phyloP scores from a whole-genome alignment of 495 filamentous ascomycete species.

The Podospora conica region DNA sequence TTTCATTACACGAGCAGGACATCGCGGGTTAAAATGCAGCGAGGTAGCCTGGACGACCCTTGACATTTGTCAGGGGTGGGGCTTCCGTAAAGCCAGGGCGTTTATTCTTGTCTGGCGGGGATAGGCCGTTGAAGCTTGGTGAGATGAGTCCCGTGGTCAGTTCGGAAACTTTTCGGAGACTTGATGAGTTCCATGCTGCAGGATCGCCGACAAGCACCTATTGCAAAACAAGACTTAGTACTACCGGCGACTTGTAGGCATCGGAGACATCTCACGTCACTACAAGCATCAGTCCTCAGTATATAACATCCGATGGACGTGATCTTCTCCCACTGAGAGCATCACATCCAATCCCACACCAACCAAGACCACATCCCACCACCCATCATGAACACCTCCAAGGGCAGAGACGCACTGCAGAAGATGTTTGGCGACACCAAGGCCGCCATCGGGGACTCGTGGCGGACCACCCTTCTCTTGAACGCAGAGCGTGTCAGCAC shows the following conservation, averaged over 20 bases:
- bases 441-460: slow-evolving; percentile 12
- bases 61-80: no score
- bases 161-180: slow-evolving; percentile 6
- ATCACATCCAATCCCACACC: not conserved
- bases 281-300: not conserved
- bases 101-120: no score
- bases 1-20: no score
- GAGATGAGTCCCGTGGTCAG: no score
- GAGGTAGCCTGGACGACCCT: no score
- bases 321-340: not conserved
- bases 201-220: not conserved
- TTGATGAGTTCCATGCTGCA: not conserved
- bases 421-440: slow-evolving; percentile 24
- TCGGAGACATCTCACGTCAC: not conserved
- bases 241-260: not conserved
- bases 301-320: not conserved
- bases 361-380: not conserved
- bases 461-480: slow-evolving; percentile 22
- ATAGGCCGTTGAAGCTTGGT: no score
- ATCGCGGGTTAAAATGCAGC: no score
- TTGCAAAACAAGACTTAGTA: not conserved
- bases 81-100: no score
- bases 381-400: slow-evolving; percentile 15
- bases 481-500: slow-evolving; percentile 31
- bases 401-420: slow-evolving; percentile 18